Evolutionary conservation across 208 protist species (phyloP), one percentile per base, ranked within the genome.

Genomic region (Porcisia hertigi): DNA sequence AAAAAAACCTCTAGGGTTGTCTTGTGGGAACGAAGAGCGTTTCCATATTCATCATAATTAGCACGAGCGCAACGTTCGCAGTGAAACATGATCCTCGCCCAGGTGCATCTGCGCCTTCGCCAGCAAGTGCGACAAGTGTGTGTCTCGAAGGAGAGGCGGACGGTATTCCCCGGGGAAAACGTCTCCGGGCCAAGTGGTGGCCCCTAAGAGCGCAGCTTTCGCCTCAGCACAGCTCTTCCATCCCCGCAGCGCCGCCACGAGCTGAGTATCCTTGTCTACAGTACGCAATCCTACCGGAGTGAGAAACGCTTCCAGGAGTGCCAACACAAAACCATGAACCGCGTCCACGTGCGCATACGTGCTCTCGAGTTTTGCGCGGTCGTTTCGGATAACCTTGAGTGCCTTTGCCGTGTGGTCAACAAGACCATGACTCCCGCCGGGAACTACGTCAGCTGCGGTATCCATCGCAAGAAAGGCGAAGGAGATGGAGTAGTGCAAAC

Each of bases 401-500:
- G 72, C 76, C 52, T 76, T 81, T 47, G 43, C 76, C n/a, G 66
- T 14, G 67, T 82, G 77, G 11, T 73, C 77, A 0, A 52, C 59
- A 8, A 70, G n/a, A 16, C 3, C n/a, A 3, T 12, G 43, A 20
- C 39, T 25, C 39, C 14, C 25, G 18, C 36, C 54, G 20, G 8
- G 5, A 14, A 11, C 11, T 8, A 20, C 23, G 41, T 58, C 60
- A 39, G 54, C 76, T n/a, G 23, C 43, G 16, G 53, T 47, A 36
- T 43, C 43, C 18, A 57, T 52, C 2, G 49, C 76, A 16, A 81
- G 41, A 55, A 84, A 83, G 20, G 58, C 41, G 47, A 72, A 79
- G 9, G 64, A 64, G 18, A 81, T 77, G 25, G 80, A 78, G 76
- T 97, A 95, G 82, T 97, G 93, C 25, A 92, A 76, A 5, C 93